Conservation (phyloP, 306 rosid genomes). For the Pachyrhizus erosus region DNA sequence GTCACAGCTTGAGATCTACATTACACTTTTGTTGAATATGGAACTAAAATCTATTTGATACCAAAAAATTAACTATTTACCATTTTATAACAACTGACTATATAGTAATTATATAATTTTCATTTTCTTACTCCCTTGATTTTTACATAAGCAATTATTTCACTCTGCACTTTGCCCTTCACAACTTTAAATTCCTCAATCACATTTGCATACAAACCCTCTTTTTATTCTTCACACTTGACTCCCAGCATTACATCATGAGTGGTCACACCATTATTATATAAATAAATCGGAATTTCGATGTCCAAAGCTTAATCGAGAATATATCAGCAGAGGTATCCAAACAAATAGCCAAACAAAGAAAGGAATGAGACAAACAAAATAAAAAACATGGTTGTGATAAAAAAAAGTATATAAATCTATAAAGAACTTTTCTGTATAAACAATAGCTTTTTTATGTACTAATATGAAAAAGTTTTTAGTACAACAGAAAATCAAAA, state of each 20-base stretch:
- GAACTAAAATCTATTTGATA: not conserved
- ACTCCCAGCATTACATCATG: not conserved
- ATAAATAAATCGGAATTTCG: constrained; percentile 7
- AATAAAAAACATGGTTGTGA: not conserved
- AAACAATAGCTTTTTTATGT: no score
- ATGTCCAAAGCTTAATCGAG: not conserved
- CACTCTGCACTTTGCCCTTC: not conserved
- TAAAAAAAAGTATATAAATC: no score
- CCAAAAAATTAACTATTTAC: not conserved
- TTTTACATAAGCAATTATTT: not conserved
- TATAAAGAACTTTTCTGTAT: not conserved
- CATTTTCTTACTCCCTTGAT: not conserved
- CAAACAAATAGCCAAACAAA: not conserved
- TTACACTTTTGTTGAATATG: not conserved
- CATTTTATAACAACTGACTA: not conserved
- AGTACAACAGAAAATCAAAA: not conserved
- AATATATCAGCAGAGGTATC: not conserved
- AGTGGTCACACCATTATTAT: not conserved
- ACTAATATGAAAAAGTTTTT: not conserved
- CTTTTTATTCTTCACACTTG: no score
- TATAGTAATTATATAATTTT: not conserved
- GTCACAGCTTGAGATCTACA: not conserved
- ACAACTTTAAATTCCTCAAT: not conserved
- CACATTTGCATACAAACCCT: not conserved
- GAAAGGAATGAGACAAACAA: not conserved